Evolutionary conservation across 2,329 filamentous ascomycete species (phyloP), one percentile per base, ranked within the genome.

Genomic region (Plenodomus tracheiphilus): DNA sequence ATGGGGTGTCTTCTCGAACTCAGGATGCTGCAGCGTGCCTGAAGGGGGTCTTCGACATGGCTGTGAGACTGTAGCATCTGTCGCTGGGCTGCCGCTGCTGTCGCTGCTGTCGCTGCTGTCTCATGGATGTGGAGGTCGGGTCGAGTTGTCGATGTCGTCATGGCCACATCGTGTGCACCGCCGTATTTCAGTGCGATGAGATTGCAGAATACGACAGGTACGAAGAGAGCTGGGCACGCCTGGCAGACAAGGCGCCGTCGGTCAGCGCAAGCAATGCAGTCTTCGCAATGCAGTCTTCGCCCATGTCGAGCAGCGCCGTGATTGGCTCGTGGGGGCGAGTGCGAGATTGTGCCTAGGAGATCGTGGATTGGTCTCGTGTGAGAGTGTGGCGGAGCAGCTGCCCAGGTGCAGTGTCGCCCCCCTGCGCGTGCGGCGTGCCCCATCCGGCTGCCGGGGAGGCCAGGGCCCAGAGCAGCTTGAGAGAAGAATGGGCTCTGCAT

Each of bases 311-410:
- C 20, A 32, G 22, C 13, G 39, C 18, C 30, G 22, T 43, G 19
- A 55, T 57, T 57, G 51, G 56, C 21, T 42, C 35, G 21, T 17
- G 41, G 28, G 19, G 10, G 19, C 20, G 28, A 15, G 6, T 28
- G 42, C 46, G 56, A 56, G 45, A 54, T 55, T 54, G 56, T 54
- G 49, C 55, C 49, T 59, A 15, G 35, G 10, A 20, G 35, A 20
- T 17, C 35, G 18, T 17, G 35, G 16, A 37, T 11, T 40, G 21
- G 41, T 3, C 32, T 30, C 38, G 45, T 41, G 46, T 51, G 28
- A 40, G 53, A 62, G 45, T 58, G 61, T 62, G 61, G 61, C 61
- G 61, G 54, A 64, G 61, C 59, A 51, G 15, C 46, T 45, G 50
- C 35, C 41, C 7, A 43, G n/a, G 16, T 39, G 39, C 25, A 22